These are phyloP conservation scores for Volvariella volvacea DNA, from an alignment of 1,284 basidiomycete species.

Conservation along the genomic window DNA sequence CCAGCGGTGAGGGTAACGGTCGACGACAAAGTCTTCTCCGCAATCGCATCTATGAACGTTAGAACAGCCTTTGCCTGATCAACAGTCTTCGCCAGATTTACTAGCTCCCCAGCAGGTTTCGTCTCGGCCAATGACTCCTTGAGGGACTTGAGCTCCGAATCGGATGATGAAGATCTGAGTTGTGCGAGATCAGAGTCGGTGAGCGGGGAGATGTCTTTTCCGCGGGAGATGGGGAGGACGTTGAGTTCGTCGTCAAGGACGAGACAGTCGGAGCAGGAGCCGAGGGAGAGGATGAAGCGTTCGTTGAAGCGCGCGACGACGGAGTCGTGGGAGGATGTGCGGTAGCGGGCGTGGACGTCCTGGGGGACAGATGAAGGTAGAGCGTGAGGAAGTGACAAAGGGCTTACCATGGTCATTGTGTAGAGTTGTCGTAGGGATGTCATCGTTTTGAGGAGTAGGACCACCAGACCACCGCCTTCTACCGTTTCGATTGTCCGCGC, in stretches of 20 bases:
- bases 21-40: constrained; percentile 88
- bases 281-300: constrained; percentile 92
- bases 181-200: constrained; percentile 56
- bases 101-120: constrained; percentile 84
- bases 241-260: constrained; percentile 98
- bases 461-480: constrained; percentile 92
- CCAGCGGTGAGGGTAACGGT: constrained; percentile 94
- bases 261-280: constrained; percentile 86
- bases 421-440: constrained; percentile 90
- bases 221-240: constrained; percentile 93
- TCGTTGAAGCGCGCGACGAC: constrained; percentile 97
- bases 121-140: constrained; percentile 79
- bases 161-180: too few relatives aligned
- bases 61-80: constrained; percentile 92
- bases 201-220: constrained; percentile 81
- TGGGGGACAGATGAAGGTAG: constrained; percentile 22
- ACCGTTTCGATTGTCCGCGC: constrained; percentile 98
- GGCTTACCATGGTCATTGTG: constrained; percentile 88
- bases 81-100: constrained; percentile 88
- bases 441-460: constrained; percentile 94
- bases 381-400: neutral
- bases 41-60: constrained; percentile 89
- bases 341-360: constrained; percentile 93
- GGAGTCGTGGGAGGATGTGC: constrained; percentile 85
- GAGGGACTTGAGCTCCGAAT: constrained; percentile 73